Percentiles rank a stretch among this genome's conserved stretches.
These are phyloP conservation scores for Waitea zeae DNA, from an alignment of 1,284 basidiomycete species.

Conservation along the genomic window DNA sequence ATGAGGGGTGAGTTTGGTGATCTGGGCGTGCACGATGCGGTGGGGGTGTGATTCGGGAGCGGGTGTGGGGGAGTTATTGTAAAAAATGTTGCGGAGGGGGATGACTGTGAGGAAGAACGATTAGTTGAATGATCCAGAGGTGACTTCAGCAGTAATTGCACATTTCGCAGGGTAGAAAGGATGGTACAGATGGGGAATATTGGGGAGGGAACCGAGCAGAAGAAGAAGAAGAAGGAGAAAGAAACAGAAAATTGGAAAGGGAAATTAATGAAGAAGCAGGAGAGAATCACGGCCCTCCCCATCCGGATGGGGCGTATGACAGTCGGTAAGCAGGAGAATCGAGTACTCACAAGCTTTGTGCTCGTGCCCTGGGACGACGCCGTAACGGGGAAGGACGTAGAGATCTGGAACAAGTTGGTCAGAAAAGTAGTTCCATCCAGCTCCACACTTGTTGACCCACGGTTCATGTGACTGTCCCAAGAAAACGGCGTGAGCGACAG, in stretches of 20 bases:
- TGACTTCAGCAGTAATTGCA: no score
- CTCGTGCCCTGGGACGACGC: conserved; percentile 48
- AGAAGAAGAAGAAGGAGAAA: no score
- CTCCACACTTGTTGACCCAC: no score
- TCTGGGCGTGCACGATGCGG: conserved; percentile 28
- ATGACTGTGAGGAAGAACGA: conserved; percentile 24
- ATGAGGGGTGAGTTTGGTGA: conserved; percentile 24
- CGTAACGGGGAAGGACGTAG: conserved; percentile 46
- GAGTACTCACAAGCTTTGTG: conserved; percentile 53
- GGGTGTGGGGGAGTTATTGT: conserved; percentile 11
- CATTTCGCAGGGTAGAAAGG: no score
- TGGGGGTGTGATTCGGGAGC: no score
- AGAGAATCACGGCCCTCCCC: neutral
- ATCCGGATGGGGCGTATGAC: neutral
- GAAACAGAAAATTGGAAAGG: neutral
- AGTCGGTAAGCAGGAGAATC: conserved; percentile 1
- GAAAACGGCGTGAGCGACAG: no score
- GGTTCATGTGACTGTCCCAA: no score
- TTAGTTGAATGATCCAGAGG: neutral
- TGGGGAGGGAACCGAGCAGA: no score
- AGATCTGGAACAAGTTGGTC: no score
- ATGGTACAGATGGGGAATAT: no score
- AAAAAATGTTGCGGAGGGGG: conserved; percentile 36
- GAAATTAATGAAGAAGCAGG: conserved; percentile 2
- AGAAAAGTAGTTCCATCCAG: no score